phyloP scores from a whole-genome alignment of 306 rosid genomes.

The Inga laurina region DNA sequence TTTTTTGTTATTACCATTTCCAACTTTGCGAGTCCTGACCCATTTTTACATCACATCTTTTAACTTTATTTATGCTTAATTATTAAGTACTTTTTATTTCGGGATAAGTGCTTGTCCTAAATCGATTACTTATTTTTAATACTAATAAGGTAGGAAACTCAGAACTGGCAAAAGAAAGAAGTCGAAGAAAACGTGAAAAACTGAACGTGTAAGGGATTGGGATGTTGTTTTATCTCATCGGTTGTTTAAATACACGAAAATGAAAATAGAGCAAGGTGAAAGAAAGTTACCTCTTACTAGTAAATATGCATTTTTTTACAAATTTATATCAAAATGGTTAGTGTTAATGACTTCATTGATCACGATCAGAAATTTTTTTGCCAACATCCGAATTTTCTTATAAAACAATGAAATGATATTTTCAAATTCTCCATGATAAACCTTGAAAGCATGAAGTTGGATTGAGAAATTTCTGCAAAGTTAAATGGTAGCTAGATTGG shows the following conservation, averaged over 20 bases:
- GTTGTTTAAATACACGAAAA: not conserved
- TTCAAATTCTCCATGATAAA: not conserved
- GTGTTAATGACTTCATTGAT: not conserved
- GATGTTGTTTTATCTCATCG: not conserved
- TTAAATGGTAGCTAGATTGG: not conserved
- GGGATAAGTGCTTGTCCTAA: not conserved
- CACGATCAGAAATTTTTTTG: not conserved
- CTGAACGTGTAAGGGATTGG: not conserved
- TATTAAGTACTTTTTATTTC: not conserved
- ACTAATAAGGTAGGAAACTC: not conserved
- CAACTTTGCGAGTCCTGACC: not conserved
- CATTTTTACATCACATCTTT: not conserved
- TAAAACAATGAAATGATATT: not conserved
- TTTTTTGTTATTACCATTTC: not conserved
- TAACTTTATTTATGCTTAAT: not conserved
- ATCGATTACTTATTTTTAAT: not conserved
- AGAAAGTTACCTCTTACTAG: not conserved
- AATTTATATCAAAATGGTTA: not conserved
- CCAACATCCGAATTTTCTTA: no score
- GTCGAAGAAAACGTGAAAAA: not conserved
- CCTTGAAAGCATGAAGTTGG: not conserved
- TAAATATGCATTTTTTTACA: not conserved
- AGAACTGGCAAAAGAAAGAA: not conserved
- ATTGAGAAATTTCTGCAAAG: not conserved
- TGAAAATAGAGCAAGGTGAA: not conserved